Conservation (phyloP, 495 filamentous ascomycete species). For the Tuber magnatum region DNA sequence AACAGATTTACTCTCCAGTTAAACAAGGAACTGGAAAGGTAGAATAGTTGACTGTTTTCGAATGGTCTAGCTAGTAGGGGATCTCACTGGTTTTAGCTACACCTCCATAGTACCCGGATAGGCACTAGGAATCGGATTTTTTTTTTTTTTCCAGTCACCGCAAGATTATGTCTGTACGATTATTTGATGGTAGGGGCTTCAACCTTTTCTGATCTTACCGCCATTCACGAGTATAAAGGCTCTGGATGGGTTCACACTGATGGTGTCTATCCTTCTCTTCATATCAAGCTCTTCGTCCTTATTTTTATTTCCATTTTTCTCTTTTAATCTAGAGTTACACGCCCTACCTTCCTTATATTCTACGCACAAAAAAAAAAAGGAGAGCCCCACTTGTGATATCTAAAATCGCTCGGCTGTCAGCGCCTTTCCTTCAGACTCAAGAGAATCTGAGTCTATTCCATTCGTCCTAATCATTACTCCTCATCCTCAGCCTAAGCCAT, state of each 20-base stretch:
- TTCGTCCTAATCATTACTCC: neutral
- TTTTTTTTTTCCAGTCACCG: neutral
- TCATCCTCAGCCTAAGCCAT: slow-evolving; percentile 42
- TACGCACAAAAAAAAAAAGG: neutral
- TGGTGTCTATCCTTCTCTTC: neutral
- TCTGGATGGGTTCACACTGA: neutral
- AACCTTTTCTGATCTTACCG: neutral
- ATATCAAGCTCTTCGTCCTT: neutral
- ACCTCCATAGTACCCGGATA: neutral
- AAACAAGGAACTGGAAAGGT: slow-evolving; percentile 19
- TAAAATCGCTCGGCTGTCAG: neutral
- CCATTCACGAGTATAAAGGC: slow-evolving; percentile 1
- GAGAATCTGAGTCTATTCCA: neutral
- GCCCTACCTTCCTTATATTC: neutral
- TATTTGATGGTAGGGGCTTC: neutral
- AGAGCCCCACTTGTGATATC: neutral
- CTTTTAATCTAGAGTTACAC: neutral
- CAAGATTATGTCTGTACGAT: neutral
- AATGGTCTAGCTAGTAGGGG: slow-evolving; percentile 24
- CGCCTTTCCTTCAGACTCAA: neutral
- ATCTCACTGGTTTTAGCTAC: slow-evolving; percentile 15
- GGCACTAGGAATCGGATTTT: neutral
- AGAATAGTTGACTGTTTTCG: slow-evolving; percentile 19
- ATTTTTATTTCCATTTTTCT: neutral
- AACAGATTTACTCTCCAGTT: neutral